Evolutionary conservation across 2,329 filamentous ascomycete genomes (phyloP).

Genomic region (Fusarium duplospermum): DNA sequence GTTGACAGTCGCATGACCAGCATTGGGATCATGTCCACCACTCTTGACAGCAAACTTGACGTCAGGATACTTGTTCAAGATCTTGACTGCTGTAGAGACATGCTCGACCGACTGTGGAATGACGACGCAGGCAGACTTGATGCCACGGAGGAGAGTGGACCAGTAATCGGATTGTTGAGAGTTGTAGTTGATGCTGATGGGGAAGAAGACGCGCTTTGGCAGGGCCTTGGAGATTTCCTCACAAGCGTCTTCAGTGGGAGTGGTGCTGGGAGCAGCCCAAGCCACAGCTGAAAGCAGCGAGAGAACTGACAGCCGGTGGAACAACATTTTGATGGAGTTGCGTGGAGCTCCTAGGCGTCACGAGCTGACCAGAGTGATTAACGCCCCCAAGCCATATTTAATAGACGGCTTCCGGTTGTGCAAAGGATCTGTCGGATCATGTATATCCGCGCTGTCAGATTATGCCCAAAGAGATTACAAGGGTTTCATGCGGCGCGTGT

Average conservation of each 20-base stretch:
- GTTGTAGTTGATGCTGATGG: slow-evolving; percentile 3
- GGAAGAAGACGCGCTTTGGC: neutral
- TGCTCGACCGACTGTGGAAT: neutral
- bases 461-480: neutral
- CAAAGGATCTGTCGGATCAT: neutral
- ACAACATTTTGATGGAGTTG: neutral
- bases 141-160: slow-evolving; percentile 4
- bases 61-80: slow-evolving; percentile 20
- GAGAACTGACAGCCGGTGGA: neutral
- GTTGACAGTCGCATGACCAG: neutral
- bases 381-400: neutral
- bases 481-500: neutral
- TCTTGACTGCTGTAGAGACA: slow-evolving; percentile 11
- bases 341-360: neutral
- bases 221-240: slow-evolving; percentile 13
- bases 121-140: slow-evolving; percentile 18
- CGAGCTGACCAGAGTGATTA: neutral
- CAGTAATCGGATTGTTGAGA: neutral
- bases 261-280: neutral
- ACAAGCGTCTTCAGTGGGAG: slow-evolving; percentile 6
- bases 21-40: slow-evolving; percentile 24
- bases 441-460: neutral
- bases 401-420: neutral
- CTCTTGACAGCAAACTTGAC: slow-evolving; percentile 22
- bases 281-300: neutral